These are phyloP conservation scores for Ascochyta pisi DNA, from an alignment of 2,329 filamentous ascomycete species.

Conservation along the genomic window DNA sequence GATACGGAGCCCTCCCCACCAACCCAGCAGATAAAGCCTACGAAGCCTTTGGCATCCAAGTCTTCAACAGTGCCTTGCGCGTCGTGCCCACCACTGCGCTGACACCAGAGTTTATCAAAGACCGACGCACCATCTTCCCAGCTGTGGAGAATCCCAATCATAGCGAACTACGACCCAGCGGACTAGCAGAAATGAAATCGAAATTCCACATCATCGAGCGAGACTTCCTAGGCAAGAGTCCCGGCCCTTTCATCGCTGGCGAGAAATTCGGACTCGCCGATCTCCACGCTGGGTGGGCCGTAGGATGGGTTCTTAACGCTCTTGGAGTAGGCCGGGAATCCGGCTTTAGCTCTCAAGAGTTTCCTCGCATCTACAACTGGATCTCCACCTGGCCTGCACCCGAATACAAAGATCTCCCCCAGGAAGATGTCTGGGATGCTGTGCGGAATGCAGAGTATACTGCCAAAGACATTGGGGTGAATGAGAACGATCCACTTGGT, in stretches of 20 bases:
- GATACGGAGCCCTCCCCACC: conserved; percentile 45
- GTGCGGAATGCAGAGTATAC: not conserved
- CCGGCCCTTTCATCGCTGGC: conserved; percentile 1
- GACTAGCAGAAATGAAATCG: conserved; percentile 9
- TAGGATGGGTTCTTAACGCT: conserved; percentile 2
- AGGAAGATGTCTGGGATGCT: not conserved
- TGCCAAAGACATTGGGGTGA: conserved; percentile 4
- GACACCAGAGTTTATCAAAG: conserved; percentile 7
- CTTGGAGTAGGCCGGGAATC: conserved; percentile 2
- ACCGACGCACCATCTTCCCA: conserved; percentile 10
- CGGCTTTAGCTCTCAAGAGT: conserved; percentile 1
- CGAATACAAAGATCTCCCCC: not conserved
- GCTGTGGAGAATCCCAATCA: not conserved
- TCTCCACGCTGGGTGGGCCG: conserved; percentile 12
- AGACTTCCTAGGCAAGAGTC: not conserved
- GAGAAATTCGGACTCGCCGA: conserved; percentile 11
- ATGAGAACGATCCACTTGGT: conserved; percentile 6
- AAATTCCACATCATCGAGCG: conserved; percentile 10
- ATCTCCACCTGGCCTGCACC: not conserved
- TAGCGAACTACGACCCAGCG: conserved; percentile 8
- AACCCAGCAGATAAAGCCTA: conserved; percentile 49
- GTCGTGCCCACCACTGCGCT: conserved; percentile 12
- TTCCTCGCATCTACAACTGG: conserved; percentile 8
- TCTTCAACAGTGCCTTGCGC: conserved; percentile 3
- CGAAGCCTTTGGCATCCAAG: conserved; percentile 3